phyloP scores from a whole-genome alignment of 805 yeast genomes.

The Priceomyces medius region DNA sequence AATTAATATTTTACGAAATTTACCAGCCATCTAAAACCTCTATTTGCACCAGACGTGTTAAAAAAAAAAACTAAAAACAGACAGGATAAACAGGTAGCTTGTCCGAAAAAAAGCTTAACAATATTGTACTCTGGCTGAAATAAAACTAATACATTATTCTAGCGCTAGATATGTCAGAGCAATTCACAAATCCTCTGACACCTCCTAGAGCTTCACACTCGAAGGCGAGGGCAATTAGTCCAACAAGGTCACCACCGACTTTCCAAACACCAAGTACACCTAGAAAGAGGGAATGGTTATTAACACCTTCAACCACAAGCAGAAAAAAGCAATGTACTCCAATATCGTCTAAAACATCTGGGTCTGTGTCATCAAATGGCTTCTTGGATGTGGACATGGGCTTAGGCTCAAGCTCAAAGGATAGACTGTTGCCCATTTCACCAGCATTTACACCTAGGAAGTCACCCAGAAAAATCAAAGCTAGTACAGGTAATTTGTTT shows the following conservation, averaged over 20 bases:
- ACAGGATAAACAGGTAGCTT: not conserved
- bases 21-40: slow-evolving; percentile 1
- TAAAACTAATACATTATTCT: not conserved
- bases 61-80: not conserved
- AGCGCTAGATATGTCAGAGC: slow-evolving; percentile 7
- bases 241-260: slow-evolving; percentile 6
- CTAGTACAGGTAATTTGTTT: slow-evolving; percentile 15
- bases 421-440: slow-evolving; percentile 18
- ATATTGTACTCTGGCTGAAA: not conserved
- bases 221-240: slow-evolving; percentile 1
- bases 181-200: slow-evolving; percentile 11
- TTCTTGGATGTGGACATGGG: not conserved
- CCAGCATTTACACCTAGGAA: slow-evolving; percentile 35
- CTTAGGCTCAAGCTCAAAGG: not conserved
- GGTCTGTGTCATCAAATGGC: not conserved
- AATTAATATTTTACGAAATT: not conserved
- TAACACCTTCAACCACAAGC: slow-evolving; percentile 6
- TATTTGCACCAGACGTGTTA: not conserved
- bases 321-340: slow-evolving; percentile 3
- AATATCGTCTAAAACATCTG: not conserved
- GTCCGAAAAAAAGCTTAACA: not conserved
- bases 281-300: slow-evolving; percentile 4
- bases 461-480: slow-evolving; percentile 24
- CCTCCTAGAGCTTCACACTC: slow-evolving; percentile 11
- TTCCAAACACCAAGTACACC: slow-evolving; percentile 11